Evolutionary conservation across 108 stramenopile genomes (phyloP).

Genomic region (Skeletonema menzelii): DNA sequence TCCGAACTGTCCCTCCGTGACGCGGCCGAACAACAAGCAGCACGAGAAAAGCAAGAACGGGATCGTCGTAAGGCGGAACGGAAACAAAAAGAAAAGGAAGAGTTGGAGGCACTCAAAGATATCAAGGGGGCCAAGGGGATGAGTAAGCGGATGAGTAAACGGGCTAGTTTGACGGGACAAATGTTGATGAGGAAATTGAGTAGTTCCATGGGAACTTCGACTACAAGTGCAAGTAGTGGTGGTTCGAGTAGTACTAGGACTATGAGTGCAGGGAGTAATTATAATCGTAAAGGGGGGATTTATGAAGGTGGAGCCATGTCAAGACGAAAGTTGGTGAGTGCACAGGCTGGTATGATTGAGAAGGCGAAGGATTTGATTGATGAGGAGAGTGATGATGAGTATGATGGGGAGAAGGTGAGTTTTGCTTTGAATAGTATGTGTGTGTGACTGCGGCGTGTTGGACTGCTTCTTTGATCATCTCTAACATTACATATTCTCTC

Average conservation of each 20-base stretch:
- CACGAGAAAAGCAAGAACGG: not conserved
- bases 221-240: not conserved
- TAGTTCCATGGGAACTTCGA: not conserved
- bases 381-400: conserved; percentile 34
- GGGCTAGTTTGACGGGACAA: not conserved
- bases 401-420: conserved; percentile 26
- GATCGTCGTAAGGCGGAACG: conserved; percentile 4
- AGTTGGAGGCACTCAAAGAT: not conserved
- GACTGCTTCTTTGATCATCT: too few relatives aligned
- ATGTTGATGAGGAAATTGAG: not conserved
- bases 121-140: not conserved
- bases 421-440: not conserved
- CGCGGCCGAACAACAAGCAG: not conserved
- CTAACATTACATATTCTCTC: not conserved
- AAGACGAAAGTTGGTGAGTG: conserved; percentile 68
- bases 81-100: not conserved
- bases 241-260: not conserved
- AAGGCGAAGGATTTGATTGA: conserved; percentile 89
- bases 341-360: conserved; percentile 83
- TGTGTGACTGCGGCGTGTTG: not conserved
- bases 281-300: not conserved
- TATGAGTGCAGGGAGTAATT: not conserved
- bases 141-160: not conserved
- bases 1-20: conserved; percentile 22
- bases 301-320: conserved; percentile 35